A percentile compares a stretch with the other conserved stretches of the same genome.
phyloP scores from a whole-genome alignment of 805 yeast genomes.

The Kodamaea sagamina region DNA sequence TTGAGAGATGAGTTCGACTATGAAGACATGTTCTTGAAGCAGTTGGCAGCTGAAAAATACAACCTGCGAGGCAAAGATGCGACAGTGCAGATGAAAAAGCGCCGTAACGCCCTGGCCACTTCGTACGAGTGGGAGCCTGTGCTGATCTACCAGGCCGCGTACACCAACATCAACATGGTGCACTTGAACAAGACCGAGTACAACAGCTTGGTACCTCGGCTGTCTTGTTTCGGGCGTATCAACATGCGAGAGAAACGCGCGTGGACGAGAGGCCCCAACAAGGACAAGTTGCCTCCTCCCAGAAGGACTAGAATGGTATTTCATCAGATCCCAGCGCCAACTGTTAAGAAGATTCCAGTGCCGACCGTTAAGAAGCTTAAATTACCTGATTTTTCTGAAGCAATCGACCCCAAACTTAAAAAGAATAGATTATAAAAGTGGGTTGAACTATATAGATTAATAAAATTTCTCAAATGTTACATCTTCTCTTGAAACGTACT shows the following conservation, averaged over 20 bases:
- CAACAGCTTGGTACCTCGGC: conserved; percentile 28
- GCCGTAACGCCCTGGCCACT: background rate
- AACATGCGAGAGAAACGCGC: conserved; percentile 43
- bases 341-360: too few species aligned
- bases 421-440: too few species aligned
- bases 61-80: too few species aligned
- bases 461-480: too few species aligned
- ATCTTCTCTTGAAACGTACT: too few species aligned
- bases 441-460: too few species aligned
- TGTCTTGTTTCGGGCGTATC: conserved; percentile 41
- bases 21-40: conserved; percentile 16
- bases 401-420: too few species aligned
- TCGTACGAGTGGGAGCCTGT: conserved; percentile 32
- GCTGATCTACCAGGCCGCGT: conserved; percentile 33
- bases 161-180: conserved; percentile 30
- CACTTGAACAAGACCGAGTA: conserved; percentile 32
- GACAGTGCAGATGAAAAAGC: background rate
- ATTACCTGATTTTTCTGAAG: too few species aligned
- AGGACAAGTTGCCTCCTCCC: background rate
- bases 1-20: conserved; percentile 19
- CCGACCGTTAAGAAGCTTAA: too few species aligned
- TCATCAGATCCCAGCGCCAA: background rate
- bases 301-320: background rate
- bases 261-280: conserved; percentile 33
- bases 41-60: background rate